A percentile compares a stretch with the other conserved stretches of the same genome.
Evolutionary conservation across 345 rosid genomes (phyloP).

Genomic region (Camelina sativa): DNA sequence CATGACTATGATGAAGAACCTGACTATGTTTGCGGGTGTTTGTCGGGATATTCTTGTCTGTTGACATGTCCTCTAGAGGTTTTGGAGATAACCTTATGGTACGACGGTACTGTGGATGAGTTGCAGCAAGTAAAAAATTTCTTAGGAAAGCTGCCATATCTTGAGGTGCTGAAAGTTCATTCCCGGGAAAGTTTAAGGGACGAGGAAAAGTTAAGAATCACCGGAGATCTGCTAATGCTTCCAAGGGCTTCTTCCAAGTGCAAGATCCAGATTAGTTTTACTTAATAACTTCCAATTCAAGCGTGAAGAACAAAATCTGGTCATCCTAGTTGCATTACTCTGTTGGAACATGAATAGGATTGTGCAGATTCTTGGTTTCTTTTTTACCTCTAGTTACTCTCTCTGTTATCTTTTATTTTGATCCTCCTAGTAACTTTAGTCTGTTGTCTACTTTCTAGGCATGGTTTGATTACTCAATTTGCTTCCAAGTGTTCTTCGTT

Average conservation of each 20-base stretch:
- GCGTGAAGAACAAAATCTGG: neutral
- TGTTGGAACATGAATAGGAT: too few species aligned
- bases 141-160: conserved; percentile 2
- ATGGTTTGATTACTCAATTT: too few species aligned
- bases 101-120: neutral
- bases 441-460: neutral
- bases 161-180: neutral
- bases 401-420: neutral
- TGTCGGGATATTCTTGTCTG: neutral
- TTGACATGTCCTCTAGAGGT: neutral
- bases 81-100: neutral
- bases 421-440: neutral
- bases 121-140: conserved; percentile 2
- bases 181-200: too few species aligned
- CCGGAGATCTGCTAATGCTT: neutral
- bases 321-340: neutral
- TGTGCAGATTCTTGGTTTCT: neutral
- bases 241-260: too few species aligned
- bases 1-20: neutral
- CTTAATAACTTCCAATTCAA: neutral
- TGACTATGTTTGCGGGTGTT: neutral
- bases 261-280: neutral
- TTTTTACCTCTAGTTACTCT: neutral
- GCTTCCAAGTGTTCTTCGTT: too few species aligned
- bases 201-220: neutral